Percentiles rank a stretch among this genome's conserved stretches.
phyloP scores from a whole-genome alignment of 2,329 filamentous ascomycete genomes.

The Neoscytalidium dimidiatum region DNA sequence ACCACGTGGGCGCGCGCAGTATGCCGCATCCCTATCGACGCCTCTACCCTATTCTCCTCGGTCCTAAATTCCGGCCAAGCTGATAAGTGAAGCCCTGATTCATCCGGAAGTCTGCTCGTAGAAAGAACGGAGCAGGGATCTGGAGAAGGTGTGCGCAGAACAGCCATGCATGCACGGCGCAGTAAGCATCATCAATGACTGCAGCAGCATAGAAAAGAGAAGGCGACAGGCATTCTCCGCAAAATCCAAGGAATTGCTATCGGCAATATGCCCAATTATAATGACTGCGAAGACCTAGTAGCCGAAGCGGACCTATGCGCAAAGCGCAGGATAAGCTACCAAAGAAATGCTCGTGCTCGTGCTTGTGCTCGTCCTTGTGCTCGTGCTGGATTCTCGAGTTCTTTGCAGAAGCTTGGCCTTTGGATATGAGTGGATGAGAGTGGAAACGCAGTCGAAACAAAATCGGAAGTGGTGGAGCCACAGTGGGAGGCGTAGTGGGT shows the following conservation, averaged over 20 bases:
- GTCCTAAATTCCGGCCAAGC: background rate
- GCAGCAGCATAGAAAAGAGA: background rate
- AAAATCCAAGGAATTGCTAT: background rate
- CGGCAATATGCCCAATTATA: background rate
- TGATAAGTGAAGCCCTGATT: background rate
- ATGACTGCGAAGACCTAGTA: background rate
- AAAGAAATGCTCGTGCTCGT: conserved; percentile 3
- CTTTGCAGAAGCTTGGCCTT: background rate
- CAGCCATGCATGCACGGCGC: conserved; percentile 6
- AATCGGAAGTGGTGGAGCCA: background rate
- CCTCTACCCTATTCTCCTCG: background rate
- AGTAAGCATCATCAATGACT: background rate
- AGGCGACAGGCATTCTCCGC: conserved; percentile 3
- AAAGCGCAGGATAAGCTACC: conserved; percentile 4
- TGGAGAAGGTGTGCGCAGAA: background rate
- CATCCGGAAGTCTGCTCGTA: background rate
- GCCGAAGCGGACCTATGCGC: background rate
- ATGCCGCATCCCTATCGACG: background rate
- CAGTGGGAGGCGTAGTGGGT: background rate
- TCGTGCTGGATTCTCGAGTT: background rate
- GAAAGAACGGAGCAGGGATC: background rate
- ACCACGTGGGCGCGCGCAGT: conserved; percentile 3
- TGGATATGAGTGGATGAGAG: background rate
- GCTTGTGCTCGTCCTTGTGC: background rate
- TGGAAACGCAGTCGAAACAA: background rate